Conservation (phyloP, 768 basidiomycete genomes). For the Leucocoprinus leucothites region DNA sequence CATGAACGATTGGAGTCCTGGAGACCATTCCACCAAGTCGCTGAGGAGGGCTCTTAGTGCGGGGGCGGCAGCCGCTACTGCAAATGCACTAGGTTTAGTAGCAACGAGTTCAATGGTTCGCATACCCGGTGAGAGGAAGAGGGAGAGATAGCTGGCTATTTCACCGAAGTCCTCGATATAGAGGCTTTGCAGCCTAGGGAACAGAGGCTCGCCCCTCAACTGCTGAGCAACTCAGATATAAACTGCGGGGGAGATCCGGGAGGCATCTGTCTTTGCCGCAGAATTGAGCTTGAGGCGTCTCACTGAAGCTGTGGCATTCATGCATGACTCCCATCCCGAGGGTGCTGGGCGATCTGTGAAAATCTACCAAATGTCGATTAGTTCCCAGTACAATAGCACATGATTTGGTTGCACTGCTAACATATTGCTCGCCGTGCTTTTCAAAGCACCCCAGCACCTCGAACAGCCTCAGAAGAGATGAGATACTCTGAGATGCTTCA, state of each 20-base stretch:
- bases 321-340: neutral
- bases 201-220: neutral
- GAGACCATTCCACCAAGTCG: neutral
- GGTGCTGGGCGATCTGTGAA: neutral
- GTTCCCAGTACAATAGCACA: too few species aligned
- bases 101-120: neutral
- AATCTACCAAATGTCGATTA: neutral
- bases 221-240: constrained; percentile 1
- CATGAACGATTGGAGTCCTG: neutral
- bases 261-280: neutral
- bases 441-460: neutral
- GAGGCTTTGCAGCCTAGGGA: neutral
- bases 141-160: neutral
- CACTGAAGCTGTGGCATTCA: neutral
- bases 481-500: neutral
- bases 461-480: neutral
- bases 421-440: neutral
- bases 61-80: neutral
- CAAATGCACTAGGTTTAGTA: neutral
- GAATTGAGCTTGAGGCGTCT: neutral
- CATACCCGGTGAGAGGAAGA: neutral
- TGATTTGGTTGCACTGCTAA: neutral
- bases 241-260: neutral
- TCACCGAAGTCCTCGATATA: neutral
- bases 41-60: neutral